Percentiles rank a stretch among this genome's conserved stretches.
Evolutionary conservation across 805 yeast species (phyloP).

Genomic region (Cyberlindnera galapagoensis): DNA sequence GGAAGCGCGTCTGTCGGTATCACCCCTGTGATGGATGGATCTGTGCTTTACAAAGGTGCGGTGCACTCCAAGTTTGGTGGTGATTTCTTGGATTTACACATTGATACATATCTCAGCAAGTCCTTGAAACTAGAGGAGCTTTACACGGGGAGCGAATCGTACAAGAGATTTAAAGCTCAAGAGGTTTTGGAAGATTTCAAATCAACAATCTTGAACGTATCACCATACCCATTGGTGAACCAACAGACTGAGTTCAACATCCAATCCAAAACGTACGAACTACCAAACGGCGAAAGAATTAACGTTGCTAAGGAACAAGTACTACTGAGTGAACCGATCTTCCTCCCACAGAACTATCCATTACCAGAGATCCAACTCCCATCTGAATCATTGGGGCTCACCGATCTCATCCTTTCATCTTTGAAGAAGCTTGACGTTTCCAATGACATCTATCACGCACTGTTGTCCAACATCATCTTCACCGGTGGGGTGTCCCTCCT

Average conservation of each 20-base stretch:
- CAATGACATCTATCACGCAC: conserved; percentile 32
- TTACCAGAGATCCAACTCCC: conserved; percentile 29
- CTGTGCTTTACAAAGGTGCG: conserved; percentile 57
- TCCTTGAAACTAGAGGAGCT: conserved; percentile 20
- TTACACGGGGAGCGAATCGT: conserved; percentile 30
- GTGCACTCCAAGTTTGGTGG: conserved; percentile 75
- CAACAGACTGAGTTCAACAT: conserved; percentile 27
- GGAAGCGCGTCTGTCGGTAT: conserved; percentile 67
- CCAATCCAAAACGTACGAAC: conserved; percentile 42
- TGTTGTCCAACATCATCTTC: conserved; percentile 61
- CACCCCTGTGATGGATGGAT: conserved; percentile 75
- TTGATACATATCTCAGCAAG: conserved; percentile 39
- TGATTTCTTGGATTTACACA: conserved; percentile 68
- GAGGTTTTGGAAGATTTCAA: conserved; percentile 45
- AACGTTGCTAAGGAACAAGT: conserved; percentile 47
- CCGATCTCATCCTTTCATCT: conserved; percentile 33
- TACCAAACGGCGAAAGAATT: conserved; percentile 48
- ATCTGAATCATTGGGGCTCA: conserved; percentile 22
- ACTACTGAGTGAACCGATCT: conserved; percentile 58
- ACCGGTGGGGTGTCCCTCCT: conserved; percentile 68
- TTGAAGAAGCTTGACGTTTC: conserved; percentile 37
- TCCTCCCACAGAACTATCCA: conserved; percentile 53
- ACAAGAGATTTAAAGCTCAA: conserved; percentile 30
- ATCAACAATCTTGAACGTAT: conserved; percentile 31
- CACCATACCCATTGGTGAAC: conserved; percentile 33